These are phyloP conservation scores for Anthracocystis setariae DNA, from an alignment of 1,284 basidiomycete species.

Conservation along the genomic window DNA sequence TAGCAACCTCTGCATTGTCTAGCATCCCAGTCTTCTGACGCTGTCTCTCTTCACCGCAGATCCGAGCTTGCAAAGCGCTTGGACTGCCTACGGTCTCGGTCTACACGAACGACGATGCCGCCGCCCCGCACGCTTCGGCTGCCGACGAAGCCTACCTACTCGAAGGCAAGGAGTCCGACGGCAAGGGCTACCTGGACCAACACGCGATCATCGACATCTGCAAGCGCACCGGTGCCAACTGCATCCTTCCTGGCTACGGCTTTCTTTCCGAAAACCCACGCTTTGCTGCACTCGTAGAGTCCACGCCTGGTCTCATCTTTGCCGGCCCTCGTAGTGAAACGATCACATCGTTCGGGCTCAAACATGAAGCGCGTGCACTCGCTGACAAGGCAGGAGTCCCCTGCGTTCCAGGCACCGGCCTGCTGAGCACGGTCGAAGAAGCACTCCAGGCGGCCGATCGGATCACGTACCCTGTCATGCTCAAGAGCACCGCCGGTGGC, in stretches of 20 bases:
- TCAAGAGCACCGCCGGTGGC: slow-evolving; percentile 78
- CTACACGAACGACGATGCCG: slow-evolving; percentile 73
- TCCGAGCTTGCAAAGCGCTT: slow-evolving; percentile 72
- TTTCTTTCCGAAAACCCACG: slow-evolving; percentile 73
- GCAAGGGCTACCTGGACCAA: slow-evolving; percentile 49
- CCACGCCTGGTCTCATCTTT: slow-evolving; percentile 72
- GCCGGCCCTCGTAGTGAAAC: slow-evolving; percentile 74
- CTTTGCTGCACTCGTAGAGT: slow-evolving; percentile 68
- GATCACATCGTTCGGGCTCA: slow-evolving; percentile 74
- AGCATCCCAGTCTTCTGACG: too few relatives aligned
- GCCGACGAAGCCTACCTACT: slow-evolving; percentile 28
- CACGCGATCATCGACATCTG: slow-evolving; percentile 28
- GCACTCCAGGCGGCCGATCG: slow-evolving; percentile 71
- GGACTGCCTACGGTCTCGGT: slow-evolving; percentile 72
- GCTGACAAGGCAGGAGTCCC: slow-evolving; percentile 72
- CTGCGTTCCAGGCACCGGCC: slow-evolving; percentile 73
- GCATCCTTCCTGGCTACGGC: slow-evolving; percentile 76
- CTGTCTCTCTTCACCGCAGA: slow-evolving; percentile 17
- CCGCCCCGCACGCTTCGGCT: slow-evolving; percentile 70
- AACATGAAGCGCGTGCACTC: slow-evolving; percentile 74
- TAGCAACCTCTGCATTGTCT: too few relatives aligned
- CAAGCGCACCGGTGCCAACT: slow-evolving; percentile 15
- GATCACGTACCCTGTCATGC: slow-evolving; percentile 75
- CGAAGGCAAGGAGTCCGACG: slow-evolving; percentile 69
- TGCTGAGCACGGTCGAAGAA: slow-evolving; percentile 68